Evolutionary conservation across 371 early-diverging fungal genomes (phyloP).

Genomic region (Conidiobolus incongruus): DNA sequence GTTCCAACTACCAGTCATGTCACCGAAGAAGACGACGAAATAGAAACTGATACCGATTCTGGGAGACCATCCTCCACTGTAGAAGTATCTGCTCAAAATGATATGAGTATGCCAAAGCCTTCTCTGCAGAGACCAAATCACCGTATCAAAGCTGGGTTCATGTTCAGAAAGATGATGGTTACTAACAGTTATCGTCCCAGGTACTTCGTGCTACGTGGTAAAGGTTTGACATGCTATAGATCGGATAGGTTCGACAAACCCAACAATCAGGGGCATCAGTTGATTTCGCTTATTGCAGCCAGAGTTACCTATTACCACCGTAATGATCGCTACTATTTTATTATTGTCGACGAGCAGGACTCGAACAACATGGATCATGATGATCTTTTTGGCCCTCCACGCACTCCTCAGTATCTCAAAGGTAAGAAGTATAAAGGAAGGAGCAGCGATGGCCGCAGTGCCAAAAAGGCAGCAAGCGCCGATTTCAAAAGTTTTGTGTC

Average conservation of each 20-base stretch:
- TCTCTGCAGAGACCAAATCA: not conserved
- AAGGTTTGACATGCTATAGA: not conserved
- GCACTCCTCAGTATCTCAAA: too few species aligned
- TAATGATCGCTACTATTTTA: not conserved
- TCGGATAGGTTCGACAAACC: constrained; percentile 2
- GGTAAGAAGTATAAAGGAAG: not conserved
- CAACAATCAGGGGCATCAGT: not conserved
- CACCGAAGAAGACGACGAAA: not conserved
- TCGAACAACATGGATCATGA: too few species aligned
- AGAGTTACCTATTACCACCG: not conserved
- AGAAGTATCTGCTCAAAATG: not conserved
- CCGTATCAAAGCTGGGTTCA: constrained; percentile 2
- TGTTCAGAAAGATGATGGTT: not conserved
- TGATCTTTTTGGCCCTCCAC: too few species aligned
- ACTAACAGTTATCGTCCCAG: not conserved
- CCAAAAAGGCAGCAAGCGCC: not conserved
- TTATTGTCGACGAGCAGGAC: not conserved
- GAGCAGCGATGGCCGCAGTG: not conserved
- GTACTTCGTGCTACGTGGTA: constrained; percentile 2
- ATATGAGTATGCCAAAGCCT: not conserved
- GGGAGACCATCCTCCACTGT: too few species aligned
- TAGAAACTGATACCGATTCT: not conserved
- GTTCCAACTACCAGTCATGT: too few species aligned
- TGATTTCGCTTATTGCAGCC: not conserved
- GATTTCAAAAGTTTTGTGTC: not conserved